Base-by-base conservation (phyloP, 495 filamentous ascomycete genomes). In the Aspergillus carlsbadensis region DNA sequence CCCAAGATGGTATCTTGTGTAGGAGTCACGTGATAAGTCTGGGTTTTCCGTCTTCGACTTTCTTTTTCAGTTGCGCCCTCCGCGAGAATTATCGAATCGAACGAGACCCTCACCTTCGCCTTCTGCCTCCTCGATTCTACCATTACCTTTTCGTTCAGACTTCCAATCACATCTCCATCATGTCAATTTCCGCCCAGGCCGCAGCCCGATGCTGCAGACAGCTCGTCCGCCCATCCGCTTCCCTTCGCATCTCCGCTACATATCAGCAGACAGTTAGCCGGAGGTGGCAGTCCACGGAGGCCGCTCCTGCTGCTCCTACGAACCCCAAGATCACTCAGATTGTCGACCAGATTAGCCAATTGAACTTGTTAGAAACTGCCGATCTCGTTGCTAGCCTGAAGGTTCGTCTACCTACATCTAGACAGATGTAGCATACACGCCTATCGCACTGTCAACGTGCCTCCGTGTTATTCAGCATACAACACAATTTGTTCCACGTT, bases 261-360 rank as follows among this genome's bases (percentile, higher is more conserved):
- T 79, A 75, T 62, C 72, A 69, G 63, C 65, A 72, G 67, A 75
- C 72, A 59, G 61, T 70, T 55, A 65, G 65, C 65, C 73, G 73
- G 61, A 69, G 74, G 69, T 78, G 73, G 70, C 70, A 79, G 64
- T 78, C 76, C 26, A 77, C 75, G 49, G 70, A 77, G 60, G 68
- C 26, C 26, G 8, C 90, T 52, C 64, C 90, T 52, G 80, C 81
- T 53, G 68, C 81, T 17, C 71, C 81, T 54, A 59, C 72, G 43
- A 92, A 87, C 73, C 90, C 94, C 24, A 98, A 98, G 81, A 94
- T 99, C 63, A 63, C 84, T 48, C 82, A 81, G 47, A 98, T 99
- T 64, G 94, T 99, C 56, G 94, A 98, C 74, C 92, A 98, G 72
- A 98, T 99, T 68, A 92, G 92, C 74, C 85, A 91, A 85, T 88